Evolutionary conservation across 805 yeast genomes (phyloP).

Genomic region (Candida loeiensis): DNA sequence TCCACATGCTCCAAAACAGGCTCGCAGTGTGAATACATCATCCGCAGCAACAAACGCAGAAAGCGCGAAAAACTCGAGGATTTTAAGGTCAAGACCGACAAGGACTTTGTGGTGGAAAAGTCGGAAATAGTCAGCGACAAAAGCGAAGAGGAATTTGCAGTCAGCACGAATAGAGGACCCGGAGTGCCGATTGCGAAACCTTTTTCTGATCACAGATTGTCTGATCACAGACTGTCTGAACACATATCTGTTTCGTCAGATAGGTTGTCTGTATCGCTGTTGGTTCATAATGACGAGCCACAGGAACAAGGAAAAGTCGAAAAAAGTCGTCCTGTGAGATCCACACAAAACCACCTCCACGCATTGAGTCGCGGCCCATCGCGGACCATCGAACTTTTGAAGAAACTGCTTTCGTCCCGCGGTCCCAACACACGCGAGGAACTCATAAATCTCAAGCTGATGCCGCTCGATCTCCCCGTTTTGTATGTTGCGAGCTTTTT

Average conservation of each 20-base stretch:
- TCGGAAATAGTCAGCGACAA: slow-evolving; percentile 6
- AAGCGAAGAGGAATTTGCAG: not conserved
- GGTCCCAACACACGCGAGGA: slow-evolving; percentile 17
- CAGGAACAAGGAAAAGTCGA: no score
- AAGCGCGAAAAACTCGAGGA: slow-evolving; percentile 10
- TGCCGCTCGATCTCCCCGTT: slow-evolving; percentile 26
- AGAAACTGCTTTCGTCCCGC: not conserved
- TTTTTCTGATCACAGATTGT: no score
- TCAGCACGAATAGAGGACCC: not conserved
- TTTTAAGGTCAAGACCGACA: slow-evolving; percentile 3
- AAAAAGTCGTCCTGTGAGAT: no score
- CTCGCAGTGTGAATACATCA: slow-evolving; percentile 35
- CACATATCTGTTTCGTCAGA: not conserved
- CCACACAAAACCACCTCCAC: slow-evolving; percentile 4
- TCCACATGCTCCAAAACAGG: slow-evolving; percentile 34
- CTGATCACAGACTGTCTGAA: no score
- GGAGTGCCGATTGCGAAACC: not conserved
- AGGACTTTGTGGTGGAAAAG: slow-evolving; percentile 4
- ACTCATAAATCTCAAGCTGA: slow-evolving; percentile 33
- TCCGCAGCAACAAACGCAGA: slow-evolving; percentile 27
- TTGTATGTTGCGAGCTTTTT: slow-evolving; percentile 34
- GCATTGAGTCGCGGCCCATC: not conserved
- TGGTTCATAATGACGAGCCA: slow-evolving; percentile 4
- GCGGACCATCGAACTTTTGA: slow-evolving; percentile 1
- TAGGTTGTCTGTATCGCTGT: slow-evolving; percentile 6